Evolutionary conservation across 495 filamentous ascomycete genomes (phyloP), one percentile per base, ranked within the genome.

Genomic region (Terfezia boudieri): DNA sequence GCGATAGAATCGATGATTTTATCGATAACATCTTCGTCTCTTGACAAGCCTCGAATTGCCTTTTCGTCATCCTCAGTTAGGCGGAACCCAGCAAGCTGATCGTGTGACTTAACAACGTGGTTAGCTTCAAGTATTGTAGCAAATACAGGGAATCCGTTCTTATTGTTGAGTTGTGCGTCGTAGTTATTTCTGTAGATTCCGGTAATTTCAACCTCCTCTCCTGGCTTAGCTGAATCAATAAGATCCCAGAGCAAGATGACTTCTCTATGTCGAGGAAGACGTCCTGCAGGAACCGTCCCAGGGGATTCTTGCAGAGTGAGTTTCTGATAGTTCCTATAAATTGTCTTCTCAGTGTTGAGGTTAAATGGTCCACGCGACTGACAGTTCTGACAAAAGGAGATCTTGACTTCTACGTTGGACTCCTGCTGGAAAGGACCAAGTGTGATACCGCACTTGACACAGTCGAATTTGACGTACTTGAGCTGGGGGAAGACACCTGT

Each of bases 311-410:
- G 92, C 9, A 99, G 76, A 1, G 90, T 99, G 63, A 99, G 71
- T 62, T 94, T 96, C 66, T 99, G 92, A 71, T 93, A 99, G 67
- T 99, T 99, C 51, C 92, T 80, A 71, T 96, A 99, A n/a, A 99
- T 83, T 0, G 92, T 99, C 74, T 94, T 88, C 69, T 99, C 90
- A 2, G 86, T 85, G 70, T 95, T 95, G 58, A 99, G 73, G 8
- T 82, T 92, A 68, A 99, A 99, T 1, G 92, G 92, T 6, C 92
- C 92, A 48, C 84, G 80, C 38, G 85, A 92, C 70, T 96, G 92
- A 68, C 92, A 99, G 67, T 88, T 93, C 65, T 95, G 89, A 67
- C 92, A 99, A 73, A 83, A 96, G 0, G 83, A 82, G 63, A 99
- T 86, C 69, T 86, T 88, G 64, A 99, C 88, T 69, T 99, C 92